These are phyloP conservation scores for Phytophthora kernoviae DNA, from an alignment of 352 stramenopile genomes.

Conservation along the genomic window DNA sequence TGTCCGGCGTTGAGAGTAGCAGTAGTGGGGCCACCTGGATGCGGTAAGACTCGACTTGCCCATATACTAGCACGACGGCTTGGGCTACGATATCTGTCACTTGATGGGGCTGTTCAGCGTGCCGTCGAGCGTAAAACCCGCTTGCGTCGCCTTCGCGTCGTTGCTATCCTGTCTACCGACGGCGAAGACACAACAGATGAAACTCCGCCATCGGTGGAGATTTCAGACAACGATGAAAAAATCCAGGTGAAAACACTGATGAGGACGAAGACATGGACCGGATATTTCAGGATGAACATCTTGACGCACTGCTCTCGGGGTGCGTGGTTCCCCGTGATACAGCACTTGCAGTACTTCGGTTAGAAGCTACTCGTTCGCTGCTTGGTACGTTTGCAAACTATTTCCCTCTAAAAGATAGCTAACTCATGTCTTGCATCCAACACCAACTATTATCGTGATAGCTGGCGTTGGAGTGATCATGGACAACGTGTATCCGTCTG, in stretches of 20 bases:
- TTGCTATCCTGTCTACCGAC: not conserved
- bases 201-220: constrained; percentile 4
- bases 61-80: constrained; percentile 47
- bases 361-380: constrained; percentile 42
- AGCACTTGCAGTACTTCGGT: constrained; percentile 42
- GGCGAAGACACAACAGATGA: constrained; percentile 12
- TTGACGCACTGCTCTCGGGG: constrained; percentile 42
- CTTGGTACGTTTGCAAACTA: constrained; percentile 30
- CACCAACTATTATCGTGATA: constrained; percentile 17
- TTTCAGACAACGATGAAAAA: constrained; percentile 12
- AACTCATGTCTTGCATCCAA: constrained; percentile 4
- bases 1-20: constrained; percentile 54
- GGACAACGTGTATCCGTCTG: constrained; percentile 61
- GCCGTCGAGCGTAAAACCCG: constrained; percentile 39
- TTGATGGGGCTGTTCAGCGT: constrained; percentile 43
- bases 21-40: constrained; percentile 61
- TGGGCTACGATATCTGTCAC: constrained; percentile 54
- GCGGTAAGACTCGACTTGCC: constrained; percentile 62
- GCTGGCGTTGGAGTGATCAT: constrained; percentile 64
- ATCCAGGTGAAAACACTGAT: constrained; percentile 5
- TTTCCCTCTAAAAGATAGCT: not conserved
- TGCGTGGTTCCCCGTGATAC: constrained; percentile 25
- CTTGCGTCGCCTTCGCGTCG: constrained; percentile 10
- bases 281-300: constrained; percentile 45
- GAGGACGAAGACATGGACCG: constrained; percentile 24